Evolutionary conservation across 176 grass and related monocot genomes (phyloP), one percentile per base, ranked within the genome.

Genomic region (Bromus sterilis): DNA sequence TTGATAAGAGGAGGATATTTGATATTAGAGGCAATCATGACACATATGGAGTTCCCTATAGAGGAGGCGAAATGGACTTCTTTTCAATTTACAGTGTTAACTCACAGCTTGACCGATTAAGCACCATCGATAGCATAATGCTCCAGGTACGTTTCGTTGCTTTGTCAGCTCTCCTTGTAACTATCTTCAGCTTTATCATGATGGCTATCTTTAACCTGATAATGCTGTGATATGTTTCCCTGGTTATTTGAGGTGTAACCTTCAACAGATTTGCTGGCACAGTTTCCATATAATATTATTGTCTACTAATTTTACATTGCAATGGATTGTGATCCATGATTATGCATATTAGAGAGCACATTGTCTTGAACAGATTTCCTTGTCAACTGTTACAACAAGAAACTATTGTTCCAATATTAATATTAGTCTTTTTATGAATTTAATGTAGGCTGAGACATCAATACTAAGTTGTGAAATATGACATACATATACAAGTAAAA

Each of bases 11-110:
- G 34, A 89, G 87, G 76, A 92, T 97, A 87, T 94, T 97, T 91
- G 95, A 97, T 81, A 94, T 92, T 68, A 89, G 95, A 94, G 95
- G 92, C 48, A 97, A 97, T 91, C 95, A 97, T 87, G 95, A 97
- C 75, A 94, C 89, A 53, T 97, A 97, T 83, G 95, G 95, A 85
- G 88, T 97, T 84, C 92, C 95, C 23, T 70, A 75, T 81, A 93
- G 82, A 82, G 90, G 83, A 66, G 78, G 86, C 21, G 26, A 92
- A 41, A 80, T 92, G 66, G 94, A 92, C 65, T 94, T 94, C 71
- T 97, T 97, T 63, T 89, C 94, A 77, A 89, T 81, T 75, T 88
- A 94, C 74, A 92, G 92, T 44, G 86, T 97, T 60, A 94, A 71
- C 79, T 87, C 92, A 29, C 84, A 89, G 57, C 84, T 91, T 82